These are phyloP conservation scores for Apostasia ramifera DNA, from an alignment of 106 monocot genomes.

Conservation along the genomic window DNA sequence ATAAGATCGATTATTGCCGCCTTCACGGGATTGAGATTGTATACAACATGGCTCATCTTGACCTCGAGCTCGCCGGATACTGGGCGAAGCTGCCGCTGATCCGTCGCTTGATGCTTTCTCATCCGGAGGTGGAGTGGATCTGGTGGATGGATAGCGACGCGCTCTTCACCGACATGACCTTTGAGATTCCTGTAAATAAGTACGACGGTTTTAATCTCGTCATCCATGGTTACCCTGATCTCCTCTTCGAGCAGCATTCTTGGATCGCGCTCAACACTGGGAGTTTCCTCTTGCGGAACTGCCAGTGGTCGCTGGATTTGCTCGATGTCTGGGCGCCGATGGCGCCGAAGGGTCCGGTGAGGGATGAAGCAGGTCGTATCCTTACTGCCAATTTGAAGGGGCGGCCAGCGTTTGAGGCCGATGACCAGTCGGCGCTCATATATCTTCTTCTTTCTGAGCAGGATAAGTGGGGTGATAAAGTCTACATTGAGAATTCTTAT, in stretches of 20 bases:
- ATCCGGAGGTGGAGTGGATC: conserved; percentile 68
- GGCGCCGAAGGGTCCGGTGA: conserved; percentile 44
- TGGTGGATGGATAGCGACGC: conserved; percentile 76
- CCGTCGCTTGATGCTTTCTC: conserved; percentile 42
- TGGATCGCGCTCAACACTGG: conserved; percentile 59
- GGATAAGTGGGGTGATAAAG: conserved; percentile 43
- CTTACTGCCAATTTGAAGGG: conserved; percentile 49
- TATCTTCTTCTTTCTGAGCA: conserved; percentile 44
- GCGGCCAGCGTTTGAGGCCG: conserved; percentile 55
- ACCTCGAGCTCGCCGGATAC: conserved; percentile 52
- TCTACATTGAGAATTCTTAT: conserved; percentile 59
- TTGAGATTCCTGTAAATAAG: conserved; percentile 36
- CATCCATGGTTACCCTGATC: conserved; percentile 65
- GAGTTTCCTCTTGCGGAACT: conserved; percentile 51
- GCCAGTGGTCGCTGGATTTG: conserved; percentile 54
- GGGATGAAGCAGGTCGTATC: conserved; percentile 45
- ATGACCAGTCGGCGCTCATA: conserved; percentile 65
- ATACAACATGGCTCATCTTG: conserved; percentile 61
- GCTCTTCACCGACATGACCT: conserved; percentile 61
- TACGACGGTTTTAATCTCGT: conserved; percentile 33
- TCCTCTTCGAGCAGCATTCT: conserved; percentile 51
- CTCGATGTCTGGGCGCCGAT: conserved; percentile 67
- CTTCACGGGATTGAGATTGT: conserved; percentile 62
- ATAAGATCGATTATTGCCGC: conserved; percentile 71
- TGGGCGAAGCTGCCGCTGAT: conserved; percentile 67